Evolutionary conservation across 2,329 filamentous ascomycete species (phyloP).

Genomic region (Aspergillus neotritici): DNA sequence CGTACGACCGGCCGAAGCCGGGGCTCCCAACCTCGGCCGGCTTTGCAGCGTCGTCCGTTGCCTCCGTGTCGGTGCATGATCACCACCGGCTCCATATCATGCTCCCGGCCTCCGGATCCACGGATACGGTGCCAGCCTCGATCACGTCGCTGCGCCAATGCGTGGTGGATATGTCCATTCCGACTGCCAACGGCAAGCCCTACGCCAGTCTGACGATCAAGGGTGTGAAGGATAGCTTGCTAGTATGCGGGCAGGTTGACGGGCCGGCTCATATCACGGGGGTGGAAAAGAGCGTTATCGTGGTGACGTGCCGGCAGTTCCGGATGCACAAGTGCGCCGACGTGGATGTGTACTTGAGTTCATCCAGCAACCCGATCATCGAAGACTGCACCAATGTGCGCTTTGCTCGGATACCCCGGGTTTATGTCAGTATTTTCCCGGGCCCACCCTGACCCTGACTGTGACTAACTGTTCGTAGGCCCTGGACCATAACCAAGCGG

Average conservation of each 20-base stretch:
- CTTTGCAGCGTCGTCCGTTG: constrained; percentile 53
- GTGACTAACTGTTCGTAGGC: constrained; percentile 19
- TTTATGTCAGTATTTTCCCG: constrained; percentile 55
- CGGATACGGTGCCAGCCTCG: constrained; percentile 67
- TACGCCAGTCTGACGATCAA: constrained; percentile 69
- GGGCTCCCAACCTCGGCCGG: constrained; percentile 20
- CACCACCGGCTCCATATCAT: constrained; percentile 69
- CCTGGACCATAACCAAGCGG: constrained; percentile 25
- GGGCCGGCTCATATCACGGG: constrained; percentile 80
- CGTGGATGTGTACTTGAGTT: constrained; percentile 78
- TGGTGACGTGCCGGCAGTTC: constrained; percentile 79
- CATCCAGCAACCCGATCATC: constrained; percentile 81
- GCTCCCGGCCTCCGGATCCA: constrained; percentile 64
- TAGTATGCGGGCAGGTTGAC: constrained; percentile 71
- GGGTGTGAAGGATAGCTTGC: constrained; percentile 62
- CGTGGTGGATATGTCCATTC: constrained; percentile 73
- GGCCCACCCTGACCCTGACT: no score
- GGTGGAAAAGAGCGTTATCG: constrained; percentile 65
- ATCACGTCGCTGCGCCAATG: constrained; percentile 64
- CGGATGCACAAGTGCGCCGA: constrained; percentile 82
- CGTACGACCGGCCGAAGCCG: constrained; percentile 17
- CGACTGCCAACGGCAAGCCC: constrained; percentile 51
- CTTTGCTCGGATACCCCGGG: constrained; percentile 68
- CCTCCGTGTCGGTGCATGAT: constrained; percentile 58
- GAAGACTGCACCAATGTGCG: constrained; percentile 75